Percentiles rank a stretch among this genome's conserved stretches.
Evolutionary conservation across 1,139 yeast genomes (phyloP).

Genomic region (Pichia sp.): DNA sequence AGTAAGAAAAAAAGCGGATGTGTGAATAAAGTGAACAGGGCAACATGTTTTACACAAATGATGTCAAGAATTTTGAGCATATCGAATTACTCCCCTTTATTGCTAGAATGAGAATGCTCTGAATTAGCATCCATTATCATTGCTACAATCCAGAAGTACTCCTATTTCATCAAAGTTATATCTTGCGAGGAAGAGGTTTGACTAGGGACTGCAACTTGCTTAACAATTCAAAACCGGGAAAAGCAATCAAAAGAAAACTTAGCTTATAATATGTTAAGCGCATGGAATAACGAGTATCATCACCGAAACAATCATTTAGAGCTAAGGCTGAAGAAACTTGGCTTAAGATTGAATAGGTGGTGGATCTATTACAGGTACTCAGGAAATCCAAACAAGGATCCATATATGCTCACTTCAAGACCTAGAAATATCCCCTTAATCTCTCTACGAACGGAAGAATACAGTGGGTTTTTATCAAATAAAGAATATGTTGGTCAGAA

Average conservation of each 20-base stretch:
- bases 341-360: constrained; percentile 39
- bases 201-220: not conserved
- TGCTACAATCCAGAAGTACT: not conserved
- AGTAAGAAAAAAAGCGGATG: too few relatives aligned
- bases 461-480: constrained; percentile 13
- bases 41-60: too few relatives aligned
- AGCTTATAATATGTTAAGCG: constrained; percentile 3
- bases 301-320: constrained; percentile 3
- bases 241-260: not conserved
- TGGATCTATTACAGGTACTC: constrained; percentile 37
- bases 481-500: constrained; percentile 1
- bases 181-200: not conserved
- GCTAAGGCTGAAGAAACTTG: constrained; percentile 27
- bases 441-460: constrained; percentile 31
- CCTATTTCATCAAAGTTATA: too few relatives aligned
- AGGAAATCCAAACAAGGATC: constrained; percentile 32
- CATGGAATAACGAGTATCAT: constrained; percentile 7
- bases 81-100: too few relatives aligned
- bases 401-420: constrained; percentile 39
- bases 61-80: too few relatives aligned
- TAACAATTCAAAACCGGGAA: not conserved
- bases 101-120: too few relatives aligned
- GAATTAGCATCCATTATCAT: not conserved
- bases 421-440: constrained; percentile 38
- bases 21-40: too few relatives aligned